Percentiles rank a stretch among this genome's conserved stretches.
phyloP scores from a whole-genome alignment of 1,139 yeast species.

The Blastobotrys ciferrii region DNA sequence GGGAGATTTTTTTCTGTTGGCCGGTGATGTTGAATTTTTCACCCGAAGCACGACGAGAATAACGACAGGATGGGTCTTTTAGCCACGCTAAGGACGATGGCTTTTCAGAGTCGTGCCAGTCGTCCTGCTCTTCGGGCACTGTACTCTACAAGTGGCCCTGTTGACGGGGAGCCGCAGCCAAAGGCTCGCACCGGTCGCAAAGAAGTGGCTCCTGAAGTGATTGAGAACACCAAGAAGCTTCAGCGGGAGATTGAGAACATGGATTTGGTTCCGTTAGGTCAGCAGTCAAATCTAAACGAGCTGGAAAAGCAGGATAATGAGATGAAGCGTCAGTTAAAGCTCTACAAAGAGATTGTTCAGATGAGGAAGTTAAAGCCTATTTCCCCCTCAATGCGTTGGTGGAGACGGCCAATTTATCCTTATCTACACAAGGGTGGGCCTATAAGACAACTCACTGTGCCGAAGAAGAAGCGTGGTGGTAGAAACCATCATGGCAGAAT shows the following conservation, averaged over 20 bases:
- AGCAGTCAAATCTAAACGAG: constrained; percentile 47
- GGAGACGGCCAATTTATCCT: constrained; percentile 80
- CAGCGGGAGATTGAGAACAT: constrained; percentile 14
- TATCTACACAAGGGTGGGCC: constrained; percentile 88
- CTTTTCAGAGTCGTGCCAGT: background rate
- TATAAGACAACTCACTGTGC: constrained; percentile 66
- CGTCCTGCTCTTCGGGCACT: background rate
- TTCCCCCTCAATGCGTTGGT: constrained; percentile 89
- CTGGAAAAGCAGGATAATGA: constrained; percentile 77
- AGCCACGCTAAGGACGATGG: background rate
- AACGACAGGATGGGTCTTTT: background rate
- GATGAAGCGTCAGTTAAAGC: constrained; percentile 68
- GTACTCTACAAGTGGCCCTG: background rate
- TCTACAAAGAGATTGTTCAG: constrained; percentile 65
- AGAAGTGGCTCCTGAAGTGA: constrained; percentile 8
- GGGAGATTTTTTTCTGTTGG: too few relatives aligned
- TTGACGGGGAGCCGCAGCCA: constrained; percentile 5
- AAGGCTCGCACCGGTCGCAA: constrained; percentile 15
- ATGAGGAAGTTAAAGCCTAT: constrained; percentile 76
- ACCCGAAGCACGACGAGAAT: background rate
- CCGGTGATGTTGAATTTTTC: too few relatives aligned
- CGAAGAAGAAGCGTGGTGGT: constrained; percentile 77
- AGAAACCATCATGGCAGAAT: constrained; percentile 87
- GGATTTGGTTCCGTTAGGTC: constrained; percentile 32
- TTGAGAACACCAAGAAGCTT: constrained; percentile 9